phyloP scores from a whole-genome alignment of 352 stramenopile species.

The Pythium brachiatum region DNA sequence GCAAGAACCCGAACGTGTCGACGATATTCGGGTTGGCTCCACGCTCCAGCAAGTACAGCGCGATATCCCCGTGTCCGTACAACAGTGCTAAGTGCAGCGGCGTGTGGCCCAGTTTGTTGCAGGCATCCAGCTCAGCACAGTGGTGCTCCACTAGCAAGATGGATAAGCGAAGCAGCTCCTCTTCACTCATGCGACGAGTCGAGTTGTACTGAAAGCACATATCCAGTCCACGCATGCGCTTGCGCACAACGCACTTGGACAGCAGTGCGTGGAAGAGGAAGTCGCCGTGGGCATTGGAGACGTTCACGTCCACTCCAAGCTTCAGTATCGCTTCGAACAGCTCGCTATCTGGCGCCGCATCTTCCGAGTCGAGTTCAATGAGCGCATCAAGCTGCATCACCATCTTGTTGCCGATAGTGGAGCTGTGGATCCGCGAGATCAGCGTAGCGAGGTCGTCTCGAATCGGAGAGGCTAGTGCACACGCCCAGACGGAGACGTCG shows the following conservation, averaged over 20 bases:
- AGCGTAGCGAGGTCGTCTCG: constrained; percentile 11
- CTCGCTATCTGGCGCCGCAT: constrained; percentile 32
- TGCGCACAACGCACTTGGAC: constrained; percentile 46
- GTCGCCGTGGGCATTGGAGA: constrained; percentile 56
- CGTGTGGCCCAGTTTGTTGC: constrained; percentile 62
- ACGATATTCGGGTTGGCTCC: constrained; percentile 62
- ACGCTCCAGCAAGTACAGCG: constrained; percentile 36
- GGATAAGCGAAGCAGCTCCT: constrained; percentile 26
- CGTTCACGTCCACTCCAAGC: constrained; percentile 45
- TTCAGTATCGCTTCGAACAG: constrained; percentile 27
- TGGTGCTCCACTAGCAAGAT: constrained; percentile 34
- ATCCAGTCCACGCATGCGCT: constrained; percentile 47
- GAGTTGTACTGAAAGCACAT: constrained; percentile 59
- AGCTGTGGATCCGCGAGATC: constrained; percentile 21
- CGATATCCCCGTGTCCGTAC: constrained; percentile 48
- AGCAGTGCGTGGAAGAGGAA: constrained; percentile 67
- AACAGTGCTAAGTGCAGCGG: constrained; percentile 65
- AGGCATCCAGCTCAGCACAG: constrained; percentile 46
- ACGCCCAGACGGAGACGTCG: constrained; percentile 62
- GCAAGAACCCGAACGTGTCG: constrained; percentile 48
- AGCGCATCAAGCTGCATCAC: constrained; percentile 20
- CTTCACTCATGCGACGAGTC: constrained; percentile 28
- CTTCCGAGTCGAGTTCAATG: constrained; percentile 38
- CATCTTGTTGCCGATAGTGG: constrained; percentile 15
- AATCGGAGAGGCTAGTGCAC: constrained; percentile 36